Evolutionary conservation across 2,329 filamentous ascomycete species (phyloP), one percentile per base, ranked within the genome.

Genomic region (Cladosporium colombiae): DNA sequence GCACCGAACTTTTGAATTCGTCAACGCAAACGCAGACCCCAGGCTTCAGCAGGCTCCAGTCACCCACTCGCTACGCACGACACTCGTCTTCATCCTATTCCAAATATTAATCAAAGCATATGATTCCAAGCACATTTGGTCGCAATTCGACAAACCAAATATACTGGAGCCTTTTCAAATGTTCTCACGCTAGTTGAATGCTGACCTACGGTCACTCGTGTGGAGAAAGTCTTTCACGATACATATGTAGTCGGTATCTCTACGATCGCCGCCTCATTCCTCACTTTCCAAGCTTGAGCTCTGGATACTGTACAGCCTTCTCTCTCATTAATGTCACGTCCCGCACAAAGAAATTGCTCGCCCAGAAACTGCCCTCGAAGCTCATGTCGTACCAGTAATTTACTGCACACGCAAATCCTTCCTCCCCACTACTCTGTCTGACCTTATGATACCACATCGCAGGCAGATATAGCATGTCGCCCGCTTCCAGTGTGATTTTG

Each of bases 361-460:
- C 84, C 78, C 89, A 92, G 40, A 92, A 85, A 0, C 86, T 84
- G 0, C 91, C 90, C 29, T 82, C 82, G 71, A 91, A 93, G 33
- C 92, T 89, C 84, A 93, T 90, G 74, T 94, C 91, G 70, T 93
- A 93, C 89, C 91, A 95, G 76, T 94, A 94, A 73, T 95, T 95
- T 44, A 93, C 88, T 1, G 91, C 90, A 64, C 90, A 87, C 50
- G 91, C 92, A 35, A 93, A 86, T 0, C 88, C 89, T 68, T 93
- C 90, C 0, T 86, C 80, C 0, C 83, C 83, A 69, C 86, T 88
- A 2, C 85, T 88, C 74, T 95, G 91, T 7, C 85, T 87, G 5
- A 95, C 91, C 75, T 94, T 93, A 75, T 95, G 91, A 74, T 91
- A 92, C 91, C 91, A 95, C 82, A 93, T 85, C 6, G 90, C 88